Base-by-base conservation (phyloP, 108 stramenopile genomes). In the Cyclotella distinguenda region DNA sequence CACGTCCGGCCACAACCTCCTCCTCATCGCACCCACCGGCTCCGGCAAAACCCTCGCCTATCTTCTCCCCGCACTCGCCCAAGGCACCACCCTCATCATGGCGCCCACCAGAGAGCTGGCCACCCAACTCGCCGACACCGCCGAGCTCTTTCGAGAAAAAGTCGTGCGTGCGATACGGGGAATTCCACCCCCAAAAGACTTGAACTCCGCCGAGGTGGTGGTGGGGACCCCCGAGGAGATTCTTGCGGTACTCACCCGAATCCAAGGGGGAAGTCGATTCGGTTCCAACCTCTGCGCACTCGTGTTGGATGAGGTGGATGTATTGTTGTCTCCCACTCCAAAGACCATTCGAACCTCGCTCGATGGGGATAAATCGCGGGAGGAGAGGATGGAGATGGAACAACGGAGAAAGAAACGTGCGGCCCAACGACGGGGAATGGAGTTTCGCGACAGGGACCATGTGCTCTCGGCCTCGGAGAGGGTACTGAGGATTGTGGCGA, bases 241-340 rank as follows among this genome's bases (percentile, higher is more conserved):
- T 3, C 47, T 72, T 21, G 66, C 66, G 11, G 79, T 80, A 0
- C 48, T 83, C 10, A 72, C 75, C n/a, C 66, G 77, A 11, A 77
- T 83, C 23, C 44, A 33, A 13, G 76, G 79, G n/a, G 82, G 65
- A 0, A 31, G 55, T 52, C 63, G 69, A 28, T 83, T 83, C 44
- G 26, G 80, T 18, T 74, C 79, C 11, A 73, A 66, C 3, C 62
- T 83, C 4, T 66, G 66, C 4, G 50, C 46, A 5, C 49, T 83
- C 34, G 66, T 83, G 15, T 52, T 83, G 44, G 82, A 83, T 68
- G 82, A 83, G 35, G 82, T 83, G 12, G 82, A 83, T 55, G 82
- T 83, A 10, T 42, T 83, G 30, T 60, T 83, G 33, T 79, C 82
- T 1, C 50, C 61, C 7, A 64, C 75, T 19, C 82, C 79, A 5